A percentile compares a stretch with the other conserved stretches of the same genome.
Evolutionary conservation across 305 asterid species (phyloP).

Genomic region (Rubia balearica): DNA sequence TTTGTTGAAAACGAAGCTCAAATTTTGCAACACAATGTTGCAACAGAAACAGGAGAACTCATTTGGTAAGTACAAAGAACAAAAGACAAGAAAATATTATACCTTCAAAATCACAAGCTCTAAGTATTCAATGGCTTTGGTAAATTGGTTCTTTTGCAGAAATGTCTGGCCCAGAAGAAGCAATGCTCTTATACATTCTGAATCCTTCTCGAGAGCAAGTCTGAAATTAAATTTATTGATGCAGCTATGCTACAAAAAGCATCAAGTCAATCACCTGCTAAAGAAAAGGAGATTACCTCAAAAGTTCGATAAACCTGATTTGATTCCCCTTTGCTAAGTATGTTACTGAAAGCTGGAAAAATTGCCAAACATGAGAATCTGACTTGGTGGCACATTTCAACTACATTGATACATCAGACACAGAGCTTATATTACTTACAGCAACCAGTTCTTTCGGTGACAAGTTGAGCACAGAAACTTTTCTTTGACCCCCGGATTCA

Average conservation of each 20-base stretch:
- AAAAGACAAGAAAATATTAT: neutral
- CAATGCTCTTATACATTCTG: slow-evolving; percentile 61
- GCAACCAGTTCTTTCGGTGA: slow-evolving; percentile 54
- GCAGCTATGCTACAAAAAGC: slow-evolving; percentile 22
- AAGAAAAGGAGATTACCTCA: slow-evolving; percentile 43
- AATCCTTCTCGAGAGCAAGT: slow-evolving; percentile 79
- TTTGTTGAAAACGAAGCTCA: neutral
- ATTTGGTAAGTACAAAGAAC: slow-evolving; percentile 18
- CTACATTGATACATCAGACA: neutral
- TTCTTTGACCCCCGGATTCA: slow-evolving; percentile 37
- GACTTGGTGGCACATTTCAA: slow-evolving; percentile 10
- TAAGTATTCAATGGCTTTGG: slow-evolving; percentile 55
- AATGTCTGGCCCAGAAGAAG: slow-evolving; percentile 67
- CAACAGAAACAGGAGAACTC: slow-evolving; percentile 5
- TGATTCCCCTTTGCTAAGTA: slow-evolving; percentile 41
- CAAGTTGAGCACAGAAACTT: slow-evolving; percentile 39
- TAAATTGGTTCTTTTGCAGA: slow-evolving; percentile 36
- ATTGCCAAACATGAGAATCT: slow-evolving; percentile 18
- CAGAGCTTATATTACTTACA: slow-evolving; percentile 36
- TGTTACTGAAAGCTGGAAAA: slow-evolving; percentile 58
- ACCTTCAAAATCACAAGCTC: slow-evolving; percentile 60
- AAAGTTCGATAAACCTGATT: slow-evolving; percentile 46
- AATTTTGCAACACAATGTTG: neutral
- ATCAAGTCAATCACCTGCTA: slow-evolving; percentile 16
- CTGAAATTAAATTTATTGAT: slow-evolving; percentile 44